phyloP scores from a whole-genome alignment of 768 basidiomycete species.

The Cyclocybe aegerita region DNA sequence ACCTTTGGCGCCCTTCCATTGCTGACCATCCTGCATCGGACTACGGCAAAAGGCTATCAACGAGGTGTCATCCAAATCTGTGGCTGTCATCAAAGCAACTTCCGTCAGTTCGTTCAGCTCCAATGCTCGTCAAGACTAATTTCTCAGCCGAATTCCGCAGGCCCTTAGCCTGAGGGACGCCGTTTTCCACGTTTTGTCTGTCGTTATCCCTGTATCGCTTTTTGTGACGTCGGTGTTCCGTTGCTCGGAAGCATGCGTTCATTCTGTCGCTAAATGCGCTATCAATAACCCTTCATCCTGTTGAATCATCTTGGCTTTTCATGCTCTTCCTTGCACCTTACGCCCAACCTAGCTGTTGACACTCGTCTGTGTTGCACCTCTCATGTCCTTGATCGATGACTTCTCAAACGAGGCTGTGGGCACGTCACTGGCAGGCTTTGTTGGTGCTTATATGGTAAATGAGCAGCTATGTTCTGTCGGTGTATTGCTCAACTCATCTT shows the following conservation, averaged over 20 bases:
- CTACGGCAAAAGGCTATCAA: too few relatives aligned
- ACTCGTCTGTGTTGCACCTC: background rate
- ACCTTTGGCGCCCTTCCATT: too few relatives aligned
- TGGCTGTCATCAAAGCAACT: too few relatives aligned
- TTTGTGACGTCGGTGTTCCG: constrained; percentile 1
- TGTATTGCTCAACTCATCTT: background rate
- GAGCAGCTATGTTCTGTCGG: background rate
- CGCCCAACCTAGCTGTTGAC: background rate
- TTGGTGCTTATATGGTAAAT: constrained; percentile 15
- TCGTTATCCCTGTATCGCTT: constrained; percentile 9
- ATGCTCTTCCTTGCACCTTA: background rate
- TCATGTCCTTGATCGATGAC: constrained; percentile 5
- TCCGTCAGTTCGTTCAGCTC: too few relatives aligned
- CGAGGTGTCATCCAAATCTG: too few relatives aligned
- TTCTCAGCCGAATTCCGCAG: too few relatives aligned
- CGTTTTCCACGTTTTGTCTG: constrained; percentile 7
- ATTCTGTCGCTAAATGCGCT: constrained; percentile 6
- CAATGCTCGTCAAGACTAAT: too few relatives aligned
- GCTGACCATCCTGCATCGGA: too few relatives aligned
- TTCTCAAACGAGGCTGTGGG: background rate
- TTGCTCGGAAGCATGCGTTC: constrained; percentile 9
- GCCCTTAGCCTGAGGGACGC: constrained; percentile 1
- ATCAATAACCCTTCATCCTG: background rate
- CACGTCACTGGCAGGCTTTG: constrained; percentile 6
- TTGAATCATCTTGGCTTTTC: background rate